A percentile compares a stretch with the other conserved stretches of the same genome.
These are phyloP conservation scores for Malus orientalis DNA, from an alignment of 306 rosid species.

Conservation along the genomic window DNA sequence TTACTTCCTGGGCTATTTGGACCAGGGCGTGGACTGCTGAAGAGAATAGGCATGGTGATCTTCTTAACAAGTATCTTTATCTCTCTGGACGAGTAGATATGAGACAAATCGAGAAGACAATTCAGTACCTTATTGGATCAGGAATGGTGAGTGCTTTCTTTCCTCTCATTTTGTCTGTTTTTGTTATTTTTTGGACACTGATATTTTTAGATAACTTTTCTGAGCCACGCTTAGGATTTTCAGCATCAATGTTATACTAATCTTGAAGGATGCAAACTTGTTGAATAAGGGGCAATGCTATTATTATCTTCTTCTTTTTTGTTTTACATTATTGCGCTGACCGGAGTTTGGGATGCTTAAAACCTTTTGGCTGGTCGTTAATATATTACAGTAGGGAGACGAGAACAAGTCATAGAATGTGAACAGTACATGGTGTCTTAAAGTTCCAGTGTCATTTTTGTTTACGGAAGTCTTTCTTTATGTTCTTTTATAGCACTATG, in stretches of 20 bases:
- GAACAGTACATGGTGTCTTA: background rate
- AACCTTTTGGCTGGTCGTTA: background rate
- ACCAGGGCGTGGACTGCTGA: conserved; percentile 56
- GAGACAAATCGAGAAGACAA: conserved; percentile 49
- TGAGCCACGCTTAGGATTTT: background rate
- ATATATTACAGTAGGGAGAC: background rate
- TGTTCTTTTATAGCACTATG: background rate
- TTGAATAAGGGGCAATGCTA: background rate
- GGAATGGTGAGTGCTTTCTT: conserved; percentile 44
- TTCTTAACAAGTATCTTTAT: conserved; percentile 48
- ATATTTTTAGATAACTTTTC: background rate
- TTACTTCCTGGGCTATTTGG: conserved; percentile 45
- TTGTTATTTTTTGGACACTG: background rate
- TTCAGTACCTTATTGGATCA: conserved; percentile 49
- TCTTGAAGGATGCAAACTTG: background rate
- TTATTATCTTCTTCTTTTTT: background rate
- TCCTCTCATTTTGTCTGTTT: background rate
- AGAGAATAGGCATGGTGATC: conserved; percentile 56
- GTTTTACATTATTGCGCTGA: background rate
- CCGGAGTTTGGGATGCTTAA: background rate
- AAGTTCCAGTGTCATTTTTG: background rate
- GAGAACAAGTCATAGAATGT: background rate
- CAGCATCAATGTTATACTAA: background rate
- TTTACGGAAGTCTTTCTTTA: background rate
- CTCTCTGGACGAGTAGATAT: conserved; percentile 53